Base-by-base conservation (phyloP, 108 stramenopile genomes). In the Pseudonitzschia delicatissima region DNA sequence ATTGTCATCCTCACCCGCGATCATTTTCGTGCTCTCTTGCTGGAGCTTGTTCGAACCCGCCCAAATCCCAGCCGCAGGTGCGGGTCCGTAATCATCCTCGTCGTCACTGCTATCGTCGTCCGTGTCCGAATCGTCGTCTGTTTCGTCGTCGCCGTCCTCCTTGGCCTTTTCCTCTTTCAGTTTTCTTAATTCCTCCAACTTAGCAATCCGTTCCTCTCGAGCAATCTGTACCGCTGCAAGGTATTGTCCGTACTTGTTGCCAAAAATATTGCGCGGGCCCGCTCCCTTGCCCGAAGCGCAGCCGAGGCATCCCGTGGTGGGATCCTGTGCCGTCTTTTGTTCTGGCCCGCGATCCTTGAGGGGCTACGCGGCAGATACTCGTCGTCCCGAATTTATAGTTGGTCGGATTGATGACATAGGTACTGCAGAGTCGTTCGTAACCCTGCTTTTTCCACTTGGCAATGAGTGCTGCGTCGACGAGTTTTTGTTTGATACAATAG, bases 401-500 rank as follows among this genome's bases (percentile, higher is more conserved):
- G 64, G 85, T 76, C 25, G 98, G 81, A 81, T 98, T 98, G 72
- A 99, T 99, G 6, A 97, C 98, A 77, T 98, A 99, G 21, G 97
- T 99, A 49, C 90, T 94, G 76, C 99, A 99, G 4, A 99, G 90
- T 13, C 94, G 81, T 73, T 99, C 99, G 62, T 99, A 99, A 17
- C 99, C 98, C 36, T 95, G 93, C 66, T 99, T 99, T 77, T 98
- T 98, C 99, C 99, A 99, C 70, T 99, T 99, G 62, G 98, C 97
- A 62, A 98, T 98, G 29, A 99, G 71, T 0, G 86, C 94, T 2
- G 93, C 96, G 78, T 99, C 99, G 21, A 97, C 93, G 29, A 99
- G 65, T 77, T 98, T 98, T 78, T 98, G 82, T 35, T 92, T 80
- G 45, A 99, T 74, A 79, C 99, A 99, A 68, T 98, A 99, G 57